These are phyloP conservation scores for Mimosa pudica DNA, from an alignment of 306 rosid genomes.

Conservation along the genomic window DNA sequence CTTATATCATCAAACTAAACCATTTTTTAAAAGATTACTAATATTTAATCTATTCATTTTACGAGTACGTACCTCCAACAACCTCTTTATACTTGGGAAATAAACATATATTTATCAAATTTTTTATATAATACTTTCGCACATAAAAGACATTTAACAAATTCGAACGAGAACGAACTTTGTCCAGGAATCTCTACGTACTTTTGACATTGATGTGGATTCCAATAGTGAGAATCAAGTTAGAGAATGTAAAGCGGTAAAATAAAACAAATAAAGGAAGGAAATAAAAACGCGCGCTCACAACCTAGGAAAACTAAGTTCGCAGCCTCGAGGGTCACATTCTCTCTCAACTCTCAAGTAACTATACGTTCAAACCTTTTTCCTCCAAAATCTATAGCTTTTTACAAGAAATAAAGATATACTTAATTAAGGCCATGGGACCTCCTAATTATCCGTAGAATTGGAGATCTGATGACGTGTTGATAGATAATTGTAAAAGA, in stretches of 20 bases:
- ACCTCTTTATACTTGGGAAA: too few species aligned
- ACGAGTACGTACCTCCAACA: too few species aligned
- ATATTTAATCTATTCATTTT: too few species aligned
- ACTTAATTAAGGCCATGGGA: too few species aligned
- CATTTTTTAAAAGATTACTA: too few species aligned
- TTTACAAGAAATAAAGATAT: too few species aligned
- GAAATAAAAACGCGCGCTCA: not conserved
- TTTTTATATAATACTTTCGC: not conserved
- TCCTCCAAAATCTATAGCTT: not conserved
- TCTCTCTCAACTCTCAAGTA: not conserved
- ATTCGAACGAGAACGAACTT: not conserved
- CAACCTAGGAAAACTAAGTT: not conserved
- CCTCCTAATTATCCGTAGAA: not conserved
- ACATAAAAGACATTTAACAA: not conserved
- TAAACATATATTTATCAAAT: too few species aligned
- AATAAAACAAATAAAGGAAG: too few species aligned
- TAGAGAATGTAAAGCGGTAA: not conserved
- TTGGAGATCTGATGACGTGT: too few species aligned
- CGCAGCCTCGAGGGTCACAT: conserved; percentile 7
- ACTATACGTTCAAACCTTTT: not conserved
- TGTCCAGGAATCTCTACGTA: not conserved
- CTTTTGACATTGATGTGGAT: not conserved
- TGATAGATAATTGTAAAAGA: too few species aligned
- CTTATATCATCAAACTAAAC: too few species aligned
- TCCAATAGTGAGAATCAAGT: too few species aligned